Evolutionary conservation across 2,329 filamentous ascomycete species (phyloP).

Genomic region (Parastagonospora nodorum): DNA sequence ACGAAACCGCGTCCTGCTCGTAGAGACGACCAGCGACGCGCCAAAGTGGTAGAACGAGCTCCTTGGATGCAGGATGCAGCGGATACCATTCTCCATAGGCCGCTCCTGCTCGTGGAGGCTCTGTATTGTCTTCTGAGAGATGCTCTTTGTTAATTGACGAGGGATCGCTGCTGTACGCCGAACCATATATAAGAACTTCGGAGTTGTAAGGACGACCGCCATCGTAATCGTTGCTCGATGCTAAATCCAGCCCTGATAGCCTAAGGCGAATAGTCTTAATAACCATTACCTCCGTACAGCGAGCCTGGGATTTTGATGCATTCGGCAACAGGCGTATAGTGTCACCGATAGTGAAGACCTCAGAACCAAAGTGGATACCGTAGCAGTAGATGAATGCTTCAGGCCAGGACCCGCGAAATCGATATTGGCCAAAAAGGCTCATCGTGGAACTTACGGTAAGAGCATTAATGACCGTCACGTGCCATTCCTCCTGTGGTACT

Average conservation of each 20-base stretch:
- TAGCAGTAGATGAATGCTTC: constrained; percentile 58
- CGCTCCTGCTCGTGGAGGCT: constrained; percentile 23
- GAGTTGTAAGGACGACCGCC: constrained; percentile 54
- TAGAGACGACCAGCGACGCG: constrained; percentile 61
- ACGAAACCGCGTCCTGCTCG: constrained; percentile 55
- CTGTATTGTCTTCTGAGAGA: constrained; percentile 12
- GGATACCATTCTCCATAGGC: constrained; percentile 60
- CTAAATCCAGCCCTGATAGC: constrained; percentile 54
- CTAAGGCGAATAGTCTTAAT: constrained; percentile 60
- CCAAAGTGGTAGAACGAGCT: constrained; percentile 55
- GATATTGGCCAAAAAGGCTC: constrained; percentile 58
- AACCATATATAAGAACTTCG: constrained; percentile 56
- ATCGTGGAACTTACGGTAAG: constrained; percentile 59
- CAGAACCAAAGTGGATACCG: constrained; percentile 62
- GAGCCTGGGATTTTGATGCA: constrained; percentile 8
- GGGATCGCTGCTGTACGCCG: constrained; percentile 51
- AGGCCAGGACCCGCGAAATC: constrained; percentile 61
- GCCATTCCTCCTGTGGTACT: constrained; percentile 50
- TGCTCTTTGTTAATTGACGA: constrained; percentile 36
- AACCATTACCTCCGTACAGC: constrained; percentile 58
- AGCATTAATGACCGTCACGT: constrained; percentile 61
- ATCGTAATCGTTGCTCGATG: constrained; percentile 53
- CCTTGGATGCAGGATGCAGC: constrained; percentile 49
- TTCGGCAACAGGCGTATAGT: constrained; percentile 54
- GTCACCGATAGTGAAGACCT: constrained; percentile 61